Evolutionary conservation across 1,284 basidiomycete genomes (phyloP), one percentile per base, ranked within the genome.

Genomic region (Puccinia horiana): DNA sequence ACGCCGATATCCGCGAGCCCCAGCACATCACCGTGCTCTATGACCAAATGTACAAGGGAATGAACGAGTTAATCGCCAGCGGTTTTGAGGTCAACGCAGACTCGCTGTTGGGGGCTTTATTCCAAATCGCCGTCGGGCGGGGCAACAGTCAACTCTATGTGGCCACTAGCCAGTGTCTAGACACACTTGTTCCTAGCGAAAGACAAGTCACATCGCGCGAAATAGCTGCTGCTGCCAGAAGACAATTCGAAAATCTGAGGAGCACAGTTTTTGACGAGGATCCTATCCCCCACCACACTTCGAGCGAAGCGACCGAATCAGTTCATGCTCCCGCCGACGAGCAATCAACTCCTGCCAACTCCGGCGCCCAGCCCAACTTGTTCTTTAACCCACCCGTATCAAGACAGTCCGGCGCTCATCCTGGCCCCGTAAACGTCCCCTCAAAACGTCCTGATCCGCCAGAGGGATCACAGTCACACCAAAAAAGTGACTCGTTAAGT

Each of bases 61-160:
- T 75, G 6, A 29, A 75, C 54, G 49, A 75, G 35, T n/a, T 75
- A 37, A 20, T 75, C 2, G 47, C 49, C 52, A 75, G 54, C n/a
- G 73, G 73, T 5, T 75, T 75, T n/a, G 29, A 37, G 6, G 23
- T 75, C 52, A 58, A 56, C 52, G 26, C 52, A 29, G 73, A 75
- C 52, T 58, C 73, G 5, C 20, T 75, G 14, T 58, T 75, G 37
- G 73, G 73, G 8, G 73, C 73, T 23, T 42, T 75, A 14, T 75
- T 75, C 35, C 73, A 75, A 32, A 75, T 75, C 37, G 73, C 73
- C 20, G 73, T 75, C 52, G 73, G 73, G 16, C 73, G 73, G 26
- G 29, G 32, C 0, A 58, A 75, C 52, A 40, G 29, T 40, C 49
- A 58, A 56, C 49, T 75, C 12, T 75, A 75, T n/a, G 32, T 29